phyloP scores from a whole-genome alignment of 176 grass and related monocot genomes.

The Rhipidocladum racemiflorum region DNA sequence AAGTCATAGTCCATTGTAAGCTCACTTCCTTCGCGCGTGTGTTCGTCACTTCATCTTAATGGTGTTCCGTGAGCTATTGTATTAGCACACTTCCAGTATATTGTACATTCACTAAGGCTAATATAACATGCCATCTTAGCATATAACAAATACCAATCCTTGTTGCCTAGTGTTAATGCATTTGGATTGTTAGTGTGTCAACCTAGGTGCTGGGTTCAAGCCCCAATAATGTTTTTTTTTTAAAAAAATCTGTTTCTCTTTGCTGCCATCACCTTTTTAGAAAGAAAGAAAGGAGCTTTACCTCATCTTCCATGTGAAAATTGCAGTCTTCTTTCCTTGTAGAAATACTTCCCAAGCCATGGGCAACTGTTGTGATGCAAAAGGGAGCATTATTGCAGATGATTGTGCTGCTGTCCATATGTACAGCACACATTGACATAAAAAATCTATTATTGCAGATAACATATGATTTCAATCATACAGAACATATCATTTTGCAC shows the following conservation, averaged over 20 bases:
- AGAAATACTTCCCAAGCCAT: slow-evolving; percentile 8
- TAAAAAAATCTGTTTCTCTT: neutral
- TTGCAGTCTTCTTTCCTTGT: slow-evolving; percentile 10
- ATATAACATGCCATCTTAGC: neutral
- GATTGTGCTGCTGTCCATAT: neutral
- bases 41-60: neutral
- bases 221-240: neutral
- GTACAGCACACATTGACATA: neutral
- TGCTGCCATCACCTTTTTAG: neutral
- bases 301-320: slow-evolving; percentile 7
- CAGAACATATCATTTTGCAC: neutral
- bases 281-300: neutral
- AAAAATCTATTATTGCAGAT: neutral
- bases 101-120: neutral
- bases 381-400: neutral
- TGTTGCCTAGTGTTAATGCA: neutral
- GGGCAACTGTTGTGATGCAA: slow-evolving; percentile 19
- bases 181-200: neutral
- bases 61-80: neutral
- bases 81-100: neutral
- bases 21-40: neutral
- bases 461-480: neutral
- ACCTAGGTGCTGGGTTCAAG: neutral
- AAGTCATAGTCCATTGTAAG: slow-evolving; percentile 95
- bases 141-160: neutral